A percentile compares a stretch with the other conserved stretches of the same genome.
Conservation (phyloP, 2,329 filamentous ascomycete genomes). For the Onygena corvina region DNA sequence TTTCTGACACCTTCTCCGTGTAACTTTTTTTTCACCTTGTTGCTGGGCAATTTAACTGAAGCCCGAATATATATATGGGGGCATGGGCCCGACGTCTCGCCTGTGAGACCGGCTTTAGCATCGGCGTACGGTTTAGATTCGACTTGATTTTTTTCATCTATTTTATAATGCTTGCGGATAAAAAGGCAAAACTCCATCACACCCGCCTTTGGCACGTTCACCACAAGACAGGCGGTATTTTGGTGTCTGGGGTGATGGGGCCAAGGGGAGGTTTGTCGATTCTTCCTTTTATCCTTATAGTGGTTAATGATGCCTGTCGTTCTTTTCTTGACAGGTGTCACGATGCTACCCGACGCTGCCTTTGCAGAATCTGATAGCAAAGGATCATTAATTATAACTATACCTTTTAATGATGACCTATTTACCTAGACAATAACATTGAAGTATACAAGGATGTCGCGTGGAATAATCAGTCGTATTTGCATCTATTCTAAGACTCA, state of each 20-base stretch:
- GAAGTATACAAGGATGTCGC: not conserved
- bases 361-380: not conserved
- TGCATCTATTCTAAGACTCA: constrained; percentile 5
- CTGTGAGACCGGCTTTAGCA: constrained; percentile 3
- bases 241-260: too few relatives aligned
- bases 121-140: constrained; percentile 7
- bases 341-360: not conserved
- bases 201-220: not conserved
- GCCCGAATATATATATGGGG: constrained; percentile 5
- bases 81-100: constrained; percentile 1
- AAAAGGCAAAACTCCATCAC: not conserved
- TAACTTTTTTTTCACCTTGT: not conserved
- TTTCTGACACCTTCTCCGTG: not conserved
- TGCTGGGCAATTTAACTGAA: not conserved
- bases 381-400: not conserved
- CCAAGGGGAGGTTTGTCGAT: not conserved
- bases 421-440: not conserved
- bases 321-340: not conserved
- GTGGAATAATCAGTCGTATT: not conserved
- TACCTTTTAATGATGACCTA: not conserved
- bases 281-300: not conserved
- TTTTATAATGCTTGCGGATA: not conserved
- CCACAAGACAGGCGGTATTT: not conserved
- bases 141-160: not conserved
- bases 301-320: not conserved